These are phyloP conservation scores for Phoma sp. DNA, from an alignment of 2,329 filamentous ascomycete species.

Conservation along the genomic window DNA sequence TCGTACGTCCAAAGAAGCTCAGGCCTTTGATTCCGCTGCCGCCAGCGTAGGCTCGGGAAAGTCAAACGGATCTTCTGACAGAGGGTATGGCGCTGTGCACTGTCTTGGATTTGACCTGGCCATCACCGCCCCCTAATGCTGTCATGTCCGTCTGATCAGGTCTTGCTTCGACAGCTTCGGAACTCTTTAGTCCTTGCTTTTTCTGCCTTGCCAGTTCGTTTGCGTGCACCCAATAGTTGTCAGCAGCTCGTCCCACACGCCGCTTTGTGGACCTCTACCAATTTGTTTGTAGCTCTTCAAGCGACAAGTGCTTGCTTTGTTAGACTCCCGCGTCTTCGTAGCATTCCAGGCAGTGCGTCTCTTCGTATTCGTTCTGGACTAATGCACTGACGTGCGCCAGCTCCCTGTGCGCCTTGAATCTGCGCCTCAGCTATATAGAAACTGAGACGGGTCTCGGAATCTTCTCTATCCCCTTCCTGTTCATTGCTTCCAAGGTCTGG, in stretches of 20 bases:
- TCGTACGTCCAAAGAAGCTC: conserved; percentile 20
- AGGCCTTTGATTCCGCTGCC: conserved; percentile 20
- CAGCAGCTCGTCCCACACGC: conserved; percentile 29
- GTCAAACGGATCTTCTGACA: conserved; percentile 19
- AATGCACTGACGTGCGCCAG: conserved; percentile 26
- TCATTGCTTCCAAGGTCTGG: conserved; percentile 14
- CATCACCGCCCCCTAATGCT: conserved; percentile 2
- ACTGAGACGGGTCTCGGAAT: conserved; percentile 19
- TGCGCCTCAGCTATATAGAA: conserved; percentile 27
- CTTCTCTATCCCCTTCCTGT: conserved; percentile 17
- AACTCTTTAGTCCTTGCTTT: conserved; percentile 26
- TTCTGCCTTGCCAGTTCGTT: conserved; percentile 13
- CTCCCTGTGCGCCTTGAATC: conserved; percentile 16
- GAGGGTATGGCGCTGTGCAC: background rate
- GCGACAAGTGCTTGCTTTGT: conserved; percentile 25
- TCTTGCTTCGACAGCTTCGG: conserved; percentile 25
- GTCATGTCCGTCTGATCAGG: conserved; percentile 11
- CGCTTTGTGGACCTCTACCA: conserved; percentile 27
- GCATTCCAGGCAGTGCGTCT: conserved; percentile 30
- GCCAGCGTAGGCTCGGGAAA: conserved; percentile 17
- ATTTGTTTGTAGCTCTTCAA: conserved; percentile 43
- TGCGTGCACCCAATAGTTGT: conserved; percentile 19
- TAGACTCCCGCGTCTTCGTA: conserved; percentile 28
- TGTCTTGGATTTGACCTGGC: conserved; percentile 27
- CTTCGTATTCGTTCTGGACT: conserved; percentile 18